Evolutionary conservation across 352 stramenopile species (phyloP), one percentile per base, ranked within the genome.

Genomic region (Phytopythium oedochilum): DNA sequence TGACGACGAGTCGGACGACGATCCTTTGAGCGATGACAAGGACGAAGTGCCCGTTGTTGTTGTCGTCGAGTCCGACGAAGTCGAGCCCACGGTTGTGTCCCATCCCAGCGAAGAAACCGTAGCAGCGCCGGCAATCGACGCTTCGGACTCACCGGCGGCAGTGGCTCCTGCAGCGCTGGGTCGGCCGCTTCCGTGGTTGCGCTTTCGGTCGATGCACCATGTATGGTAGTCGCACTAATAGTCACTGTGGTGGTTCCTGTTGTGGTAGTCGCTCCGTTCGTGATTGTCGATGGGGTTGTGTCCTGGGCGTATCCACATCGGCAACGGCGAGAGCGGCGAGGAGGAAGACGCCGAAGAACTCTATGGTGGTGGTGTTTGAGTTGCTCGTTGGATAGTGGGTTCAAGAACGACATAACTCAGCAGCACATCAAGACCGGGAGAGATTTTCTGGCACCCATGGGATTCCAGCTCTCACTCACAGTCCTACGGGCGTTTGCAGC

Each of bases 341-440:
- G 17, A 66, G 7, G 14, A 76, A 29, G n/a, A 72, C 43, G 23
- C 67, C 64, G 22, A 73, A 39, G 25, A 73, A 52, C 57, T 76
- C 68, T 64, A 76, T 74, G 10, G 20, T 63, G 57, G 38, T 22
- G 15, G 44, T 25, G 42, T 10, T 34, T 20, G 43, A 26, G 36
- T 32, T 61, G 47, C 28, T 53, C n/a, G 47, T 39, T 22, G 29
- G 47, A 3, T 11, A 31, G 47, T 20, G 31, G 22, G 25, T 53
- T 53, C 5, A 10, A 23, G 47, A 53, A 53, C 43, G 47, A 42
- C n/a, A n/a, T n/a, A n/a, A n/a, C n/a, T n/a, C n/a, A n/a, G n/a
- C n/a, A n/a, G n/a, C n/a, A n/a, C n/a, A n/a, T n/a, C n/a, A n/a
- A n/a, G n/a, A n/a, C n/a, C n/a, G n/a, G n/a, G n/a, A n/a, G n/a